Conservation (phyloP, 331 rosid genomes). For the Rhamnella rubrinervis region DNA sequence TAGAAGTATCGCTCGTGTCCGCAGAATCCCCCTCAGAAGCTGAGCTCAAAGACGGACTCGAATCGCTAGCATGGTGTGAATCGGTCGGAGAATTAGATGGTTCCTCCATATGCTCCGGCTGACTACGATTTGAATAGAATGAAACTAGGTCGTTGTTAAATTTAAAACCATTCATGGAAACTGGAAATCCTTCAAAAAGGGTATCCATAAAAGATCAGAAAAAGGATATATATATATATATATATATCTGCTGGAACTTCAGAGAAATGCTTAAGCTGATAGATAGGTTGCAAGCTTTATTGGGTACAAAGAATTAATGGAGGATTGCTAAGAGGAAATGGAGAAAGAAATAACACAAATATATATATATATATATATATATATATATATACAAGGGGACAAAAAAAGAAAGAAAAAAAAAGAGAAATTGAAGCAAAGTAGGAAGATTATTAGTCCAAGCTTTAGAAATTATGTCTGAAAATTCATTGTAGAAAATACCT, state of each 20-base stretch:
- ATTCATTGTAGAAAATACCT: no score
- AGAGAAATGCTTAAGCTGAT: not conserved
- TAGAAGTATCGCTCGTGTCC: conserved; percentile 34
- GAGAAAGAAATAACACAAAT: no score
- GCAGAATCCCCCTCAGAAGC: conserved; percentile 38
- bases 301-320: no score
- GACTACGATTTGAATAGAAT: not conserved
- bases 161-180: conserved; percentile 10
- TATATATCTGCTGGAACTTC: not conserved
- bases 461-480: no score
- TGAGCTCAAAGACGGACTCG: conserved; percentile 31
- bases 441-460: no score
- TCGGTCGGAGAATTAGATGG: conserved; percentile 25
- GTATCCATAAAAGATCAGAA: conserved; percentile 5
- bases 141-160: conserved; percentile 5
- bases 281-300: not conserved
- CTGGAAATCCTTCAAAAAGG: conserved; percentile 19
- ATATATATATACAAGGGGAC: no score
- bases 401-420: no score
- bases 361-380: no score
- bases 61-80: conserved; percentile 30
- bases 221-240: not conserved
- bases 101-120: not conserved
- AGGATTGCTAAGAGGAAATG: no score
- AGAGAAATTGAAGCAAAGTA: no score